Evolutionary conservation across 2,329 filamentous ascomycete genomes (phyloP).

Genomic region (Zymoseptoria passerinii): DNA sequence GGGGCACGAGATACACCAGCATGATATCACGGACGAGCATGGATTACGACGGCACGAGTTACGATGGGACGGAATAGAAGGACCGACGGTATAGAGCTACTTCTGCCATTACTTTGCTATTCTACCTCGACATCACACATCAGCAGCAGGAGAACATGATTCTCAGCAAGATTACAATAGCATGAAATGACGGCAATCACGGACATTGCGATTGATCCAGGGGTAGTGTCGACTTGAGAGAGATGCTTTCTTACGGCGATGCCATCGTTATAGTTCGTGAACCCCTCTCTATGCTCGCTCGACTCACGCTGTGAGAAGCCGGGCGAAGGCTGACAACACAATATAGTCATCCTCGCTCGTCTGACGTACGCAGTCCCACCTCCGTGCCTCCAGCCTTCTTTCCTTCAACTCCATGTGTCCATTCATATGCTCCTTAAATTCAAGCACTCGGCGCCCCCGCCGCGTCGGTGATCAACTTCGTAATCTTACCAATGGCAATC

Average conservation of each 20-base stretch:
- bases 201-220: background rate
- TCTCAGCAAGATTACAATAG: background rate
- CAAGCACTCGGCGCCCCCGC: background rate
- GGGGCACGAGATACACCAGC: background rate
- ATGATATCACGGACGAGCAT: background rate
- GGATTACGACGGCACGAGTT: background rate
- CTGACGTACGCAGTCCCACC: background rate
- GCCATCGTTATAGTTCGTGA: background rate
- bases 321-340: background rate
- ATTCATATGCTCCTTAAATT: background rate
- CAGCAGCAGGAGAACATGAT: background rate
- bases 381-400: background rate
- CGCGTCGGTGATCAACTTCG: slow-evolving; percentile 61
- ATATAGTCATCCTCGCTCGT: background rate
- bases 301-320: background rate
- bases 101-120: background rate
- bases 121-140: background rate
- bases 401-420: background rate
- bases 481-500: slow-evolving; percentile 98
- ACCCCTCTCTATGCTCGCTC: background rate
- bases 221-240: background rate
- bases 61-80: background rate
- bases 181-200: background rate
- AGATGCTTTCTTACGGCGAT: background rate
- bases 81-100: background rate